Evolutionary conservation across 2,329 filamentous ascomycete species (phyloP).

Genomic region (Fusarium xyrophilum): DNA sequence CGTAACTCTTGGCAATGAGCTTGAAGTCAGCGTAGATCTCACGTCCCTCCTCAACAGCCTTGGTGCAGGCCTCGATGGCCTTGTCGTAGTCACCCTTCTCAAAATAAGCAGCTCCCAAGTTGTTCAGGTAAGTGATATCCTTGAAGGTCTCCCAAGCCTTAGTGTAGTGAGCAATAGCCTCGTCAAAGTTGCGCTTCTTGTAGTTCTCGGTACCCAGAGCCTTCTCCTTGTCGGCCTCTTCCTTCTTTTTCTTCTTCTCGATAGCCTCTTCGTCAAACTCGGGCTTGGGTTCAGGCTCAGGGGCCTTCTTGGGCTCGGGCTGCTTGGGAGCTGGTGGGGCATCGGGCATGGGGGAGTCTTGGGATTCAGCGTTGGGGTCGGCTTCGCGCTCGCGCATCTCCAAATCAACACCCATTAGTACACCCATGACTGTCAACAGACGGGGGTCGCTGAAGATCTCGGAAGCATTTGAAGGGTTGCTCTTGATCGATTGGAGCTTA

Average conservation of each 20-base stretch:
- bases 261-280: constrained; percentile 83
- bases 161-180: constrained; percentile 90
- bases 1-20: constrained; percentile 96
- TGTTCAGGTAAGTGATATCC: constrained; percentile 98
- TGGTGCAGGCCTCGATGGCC: constrained; percentile 83
- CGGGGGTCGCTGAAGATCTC: constrained; percentile 87
- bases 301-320: constrained; percentile 62
- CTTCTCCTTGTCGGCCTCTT: constrained; percentile 93
- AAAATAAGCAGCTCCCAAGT: constrained; percentile 90
- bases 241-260: constrained; percentile 89
- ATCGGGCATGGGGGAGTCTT: constrained; percentile 80
- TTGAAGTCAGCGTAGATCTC: constrained; percentile 95
- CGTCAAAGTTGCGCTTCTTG: constrained; percentile 98
- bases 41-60: constrained; percentile 89
- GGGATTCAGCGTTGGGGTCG: constrained; percentile 46
- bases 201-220: constrained; percentile 91
- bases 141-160: constrained; percentile 95
- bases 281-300: constrained; percentile 66
- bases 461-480: constrained; percentile 80
- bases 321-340: constrained; percentile 51
- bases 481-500: constrained; percentile 82
- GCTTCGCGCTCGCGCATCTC: constrained; percentile 51
- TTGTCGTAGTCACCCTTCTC: constrained; percentile 95
- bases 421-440: constrained; percentile 92
- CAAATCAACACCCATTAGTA: constrained; percentile 94